Conservation (phyloP, 495 filamentous ascomycete genomes). For the Neurospora discreta region DNA sequence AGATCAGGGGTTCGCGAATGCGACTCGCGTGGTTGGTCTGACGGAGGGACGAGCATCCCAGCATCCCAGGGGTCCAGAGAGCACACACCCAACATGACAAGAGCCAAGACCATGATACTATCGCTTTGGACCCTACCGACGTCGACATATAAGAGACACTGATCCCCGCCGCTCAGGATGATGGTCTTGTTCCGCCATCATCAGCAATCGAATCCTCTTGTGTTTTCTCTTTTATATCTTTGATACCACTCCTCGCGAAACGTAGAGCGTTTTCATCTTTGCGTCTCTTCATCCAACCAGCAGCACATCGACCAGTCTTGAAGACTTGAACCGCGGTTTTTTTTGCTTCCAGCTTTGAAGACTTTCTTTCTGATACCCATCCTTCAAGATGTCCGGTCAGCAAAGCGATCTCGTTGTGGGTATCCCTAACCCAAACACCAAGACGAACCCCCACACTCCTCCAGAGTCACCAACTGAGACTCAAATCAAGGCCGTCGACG, state of each 20-base stretch:
- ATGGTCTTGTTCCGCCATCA: background rate
- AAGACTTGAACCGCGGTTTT: background rate
- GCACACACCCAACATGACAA: background rate
- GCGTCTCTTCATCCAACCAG: background rate
- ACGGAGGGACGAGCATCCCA: background rate
- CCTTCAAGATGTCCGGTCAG: background rate
- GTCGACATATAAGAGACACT: background rate
- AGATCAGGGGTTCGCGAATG: background rate
- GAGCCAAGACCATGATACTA: background rate
- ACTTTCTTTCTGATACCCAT: background rate
- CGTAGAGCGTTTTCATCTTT: background rate
- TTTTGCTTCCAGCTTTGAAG: background rate
- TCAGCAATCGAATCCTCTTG: background rate
- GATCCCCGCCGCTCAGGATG: background rate
- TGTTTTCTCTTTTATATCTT: background rate
- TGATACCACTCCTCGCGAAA: background rate
- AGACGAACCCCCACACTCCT: background rate
- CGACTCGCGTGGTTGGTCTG: background rate
- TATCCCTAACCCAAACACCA: background rate
- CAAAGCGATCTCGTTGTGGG: background rate
- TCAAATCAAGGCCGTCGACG: slow-evolving; percentile 1
- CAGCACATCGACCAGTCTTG: background rate
- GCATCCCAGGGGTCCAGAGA: background rate
- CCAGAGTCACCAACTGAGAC: background rate
- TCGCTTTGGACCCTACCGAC: background rate